Evolutionary conservation across 768 basidiomycete genomes (phyloP).

Genomic region (Lentinula sp.): DNA sequence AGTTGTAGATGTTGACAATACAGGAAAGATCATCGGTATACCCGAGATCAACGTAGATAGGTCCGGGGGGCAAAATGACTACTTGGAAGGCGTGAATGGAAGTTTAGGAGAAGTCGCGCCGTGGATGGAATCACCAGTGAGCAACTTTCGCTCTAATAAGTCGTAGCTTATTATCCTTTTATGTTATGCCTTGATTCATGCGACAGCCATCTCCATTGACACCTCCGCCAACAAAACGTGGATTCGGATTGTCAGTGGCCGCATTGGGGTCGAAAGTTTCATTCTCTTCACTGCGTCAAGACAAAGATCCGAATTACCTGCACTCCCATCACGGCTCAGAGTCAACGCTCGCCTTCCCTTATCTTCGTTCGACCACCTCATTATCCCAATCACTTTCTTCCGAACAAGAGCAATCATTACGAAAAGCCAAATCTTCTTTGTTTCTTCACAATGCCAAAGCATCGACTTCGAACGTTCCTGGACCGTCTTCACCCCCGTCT

Average conservation of each 20-base stretch:
- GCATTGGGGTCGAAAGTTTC: not conserved
- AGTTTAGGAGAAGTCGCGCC: not conserved
- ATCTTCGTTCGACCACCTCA: not conserved
- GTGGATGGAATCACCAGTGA: not conserved
- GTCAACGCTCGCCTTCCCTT: not conserved
- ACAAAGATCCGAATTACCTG: not conserved
- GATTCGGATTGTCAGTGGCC: not conserved
- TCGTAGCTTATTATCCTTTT: not conserved
- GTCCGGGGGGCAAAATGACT: not conserved
- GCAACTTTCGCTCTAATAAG: not conserved
- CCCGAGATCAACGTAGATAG: constrained; percentile 2
- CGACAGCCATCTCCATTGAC: not conserved
- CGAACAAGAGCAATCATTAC: not conserved
- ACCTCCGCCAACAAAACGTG: not conserved
- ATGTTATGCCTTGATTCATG: not conserved
- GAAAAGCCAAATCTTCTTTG: not conserved
- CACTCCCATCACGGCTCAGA: not conserved
- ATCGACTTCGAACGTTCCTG: not conserved
- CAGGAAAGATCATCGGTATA: not conserved
- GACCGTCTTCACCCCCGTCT: not conserved
- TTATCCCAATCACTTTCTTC: not conserved
- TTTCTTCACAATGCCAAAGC: not conserved
- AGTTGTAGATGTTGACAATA: not conserved
- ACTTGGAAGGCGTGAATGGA: not conserved
- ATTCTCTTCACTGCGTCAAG: not conserved